phyloP scores from a whole-genome alignment of 2,329 filamentous ascomycete species.

The Hymenoscyphus repandus region DNA sequence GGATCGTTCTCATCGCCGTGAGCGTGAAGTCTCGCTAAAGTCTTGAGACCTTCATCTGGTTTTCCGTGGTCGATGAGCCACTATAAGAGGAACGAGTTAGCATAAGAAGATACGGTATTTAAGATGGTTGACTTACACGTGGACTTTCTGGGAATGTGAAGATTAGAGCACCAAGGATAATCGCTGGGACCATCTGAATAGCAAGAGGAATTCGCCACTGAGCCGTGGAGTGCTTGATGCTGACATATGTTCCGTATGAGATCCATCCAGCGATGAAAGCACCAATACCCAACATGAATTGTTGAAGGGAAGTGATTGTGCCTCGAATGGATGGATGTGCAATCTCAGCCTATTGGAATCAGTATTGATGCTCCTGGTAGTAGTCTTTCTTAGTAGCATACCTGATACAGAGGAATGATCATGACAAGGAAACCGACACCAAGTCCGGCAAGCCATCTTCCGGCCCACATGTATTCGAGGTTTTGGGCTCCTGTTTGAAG shows the following conservation, averaged over 20 bases:
- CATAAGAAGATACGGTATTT: not conserved
- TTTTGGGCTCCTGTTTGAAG: conserved; percentile 64
- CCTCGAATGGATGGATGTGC: conserved; percentile 75
- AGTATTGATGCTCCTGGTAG: too few species aligned
- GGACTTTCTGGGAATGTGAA: conserved; percentile 56
- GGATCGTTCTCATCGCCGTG: conserved; percentile 52
- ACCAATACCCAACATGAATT: conserved; percentile 79
- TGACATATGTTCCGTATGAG: conserved; percentile 51
- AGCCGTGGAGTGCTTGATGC: conserved; percentile 27
- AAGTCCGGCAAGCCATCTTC: conserved; percentile 63
- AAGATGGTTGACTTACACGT: conserved; percentile 34
- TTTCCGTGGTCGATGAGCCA: conserved; percentile 60
- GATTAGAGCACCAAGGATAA: conserved; percentile 47
- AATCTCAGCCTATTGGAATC: conserved; percentile 51
- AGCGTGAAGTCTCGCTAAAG: conserved; percentile 55
- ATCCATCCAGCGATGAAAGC: conserved; percentile 69
- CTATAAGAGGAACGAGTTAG: conserved; percentile 2
- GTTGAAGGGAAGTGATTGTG: conserved; percentile 65
- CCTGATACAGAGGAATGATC: conserved; percentile 55
- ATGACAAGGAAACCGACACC: conserved; percentile 45
- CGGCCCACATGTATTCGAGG: conserved; percentile 60
- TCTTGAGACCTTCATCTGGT: conserved; percentile 49
- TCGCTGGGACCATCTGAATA: conserved; percentile 55
- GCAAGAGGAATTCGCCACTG: conserved; percentile 36
- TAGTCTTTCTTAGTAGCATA: too few species aligned